phyloP scores from a whole-genome alignment of 805 yeast genomes.

The Candida gorgasii region DNA sequence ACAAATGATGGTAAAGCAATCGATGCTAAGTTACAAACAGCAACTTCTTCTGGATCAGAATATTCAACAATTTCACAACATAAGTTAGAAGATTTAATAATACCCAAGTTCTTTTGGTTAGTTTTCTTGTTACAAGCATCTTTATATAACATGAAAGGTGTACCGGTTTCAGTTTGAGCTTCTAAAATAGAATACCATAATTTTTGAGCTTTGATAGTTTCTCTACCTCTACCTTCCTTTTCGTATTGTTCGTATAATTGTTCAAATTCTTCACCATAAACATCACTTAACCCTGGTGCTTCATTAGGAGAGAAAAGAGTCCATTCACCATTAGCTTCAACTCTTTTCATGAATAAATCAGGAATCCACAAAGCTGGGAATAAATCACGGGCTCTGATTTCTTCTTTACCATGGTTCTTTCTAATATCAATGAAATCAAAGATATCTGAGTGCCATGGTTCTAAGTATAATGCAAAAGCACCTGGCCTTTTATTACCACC shows the following conservation, averaged over 20 bases:
- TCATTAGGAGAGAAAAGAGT: slow-evolving; percentile 60
- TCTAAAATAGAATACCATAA: slow-evolving; percentile 61
- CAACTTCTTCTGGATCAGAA: slow-evolving; percentile 57
- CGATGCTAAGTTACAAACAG: slow-evolving; percentile 64
- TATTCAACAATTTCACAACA: slow-evolving; percentile 67
- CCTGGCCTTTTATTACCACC: slow-evolving; percentile 70
- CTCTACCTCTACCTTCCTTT: slow-evolving; percentile 49
- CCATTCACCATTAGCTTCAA: slow-evolving; percentile 57
- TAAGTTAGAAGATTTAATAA: slow-evolving; percentile 60
- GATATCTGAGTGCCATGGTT: slow-evolving; percentile 65
- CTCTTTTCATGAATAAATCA: slow-evolving; percentile 62
- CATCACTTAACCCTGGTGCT: slow-evolving; percentile 57
- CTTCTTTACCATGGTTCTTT: slow-evolving; percentile 66
- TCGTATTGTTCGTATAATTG: slow-evolving; percentile 54
- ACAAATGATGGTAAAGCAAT: slow-evolving; percentile 59
- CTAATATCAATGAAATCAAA: slow-evolving; percentile 60
- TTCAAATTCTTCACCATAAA: slow-evolving; percentile 57
- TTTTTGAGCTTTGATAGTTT: slow-evolving; percentile 57
- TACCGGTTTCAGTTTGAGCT: slow-evolving; percentile 66
- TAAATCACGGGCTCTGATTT: slow-evolving; percentile 61
- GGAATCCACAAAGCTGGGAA: slow-evolving; percentile 67
- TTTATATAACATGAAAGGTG: slow-evolving; percentile 64
- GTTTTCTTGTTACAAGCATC: slow-evolving; percentile 62
- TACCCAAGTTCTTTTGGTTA: slow-evolving; percentile 61
- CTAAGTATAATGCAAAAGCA: slow-evolving; percentile 60